Conservation (phyloP, 257 asterid species). For the Solanum neorickii region DNA sequence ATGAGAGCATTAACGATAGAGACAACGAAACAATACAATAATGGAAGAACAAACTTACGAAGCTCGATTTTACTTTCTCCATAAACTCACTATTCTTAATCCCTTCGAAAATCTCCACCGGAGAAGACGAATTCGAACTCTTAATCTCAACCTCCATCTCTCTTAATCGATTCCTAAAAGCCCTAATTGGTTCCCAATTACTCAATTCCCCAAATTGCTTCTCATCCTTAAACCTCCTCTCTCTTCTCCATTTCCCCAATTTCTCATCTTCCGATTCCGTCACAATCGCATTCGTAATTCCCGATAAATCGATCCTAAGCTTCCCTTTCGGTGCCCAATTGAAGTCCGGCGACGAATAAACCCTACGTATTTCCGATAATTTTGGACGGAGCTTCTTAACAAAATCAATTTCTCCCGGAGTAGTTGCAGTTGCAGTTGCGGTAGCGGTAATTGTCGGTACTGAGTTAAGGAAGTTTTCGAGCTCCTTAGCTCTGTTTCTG, state of each 20-base stretch:
- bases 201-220: conserved; percentile 52
- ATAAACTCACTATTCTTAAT: conserved; percentile 85
- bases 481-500: conserved; percentile 65
- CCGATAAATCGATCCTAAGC: conserved; percentile 56
- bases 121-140: conserved; percentile 31
- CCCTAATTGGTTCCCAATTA: conserved; percentile 66
- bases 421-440: conserved; percentile 31
- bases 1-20: neutral
- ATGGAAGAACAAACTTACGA: conserved; percentile 32
- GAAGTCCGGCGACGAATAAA: conserved; percentile 82
- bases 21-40: neutral
- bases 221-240: conserved; percentile 46
- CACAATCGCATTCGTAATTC: conserved; percentile 69
- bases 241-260: conserved; percentile 39
- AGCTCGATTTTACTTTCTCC: conserved; percentile 79
- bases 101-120: conserved; percentile 60
- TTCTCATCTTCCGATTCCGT: conserved; percentile 50
- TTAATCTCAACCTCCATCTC: conserved; percentile 70
- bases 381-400: conserved; percentile 82
- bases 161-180: conserved; percentile 55
- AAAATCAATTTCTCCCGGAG: conserved; percentile 73
- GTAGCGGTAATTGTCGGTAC: conserved; percentile 72
- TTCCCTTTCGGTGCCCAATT: conserved; percentile 47
- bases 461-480: conserved; percentile 79
- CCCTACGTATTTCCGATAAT: conserved; percentile 63